Evolutionary conservation across 306 rosid species (phyloP).

Genomic region (Lablab purpureus): DNA sequence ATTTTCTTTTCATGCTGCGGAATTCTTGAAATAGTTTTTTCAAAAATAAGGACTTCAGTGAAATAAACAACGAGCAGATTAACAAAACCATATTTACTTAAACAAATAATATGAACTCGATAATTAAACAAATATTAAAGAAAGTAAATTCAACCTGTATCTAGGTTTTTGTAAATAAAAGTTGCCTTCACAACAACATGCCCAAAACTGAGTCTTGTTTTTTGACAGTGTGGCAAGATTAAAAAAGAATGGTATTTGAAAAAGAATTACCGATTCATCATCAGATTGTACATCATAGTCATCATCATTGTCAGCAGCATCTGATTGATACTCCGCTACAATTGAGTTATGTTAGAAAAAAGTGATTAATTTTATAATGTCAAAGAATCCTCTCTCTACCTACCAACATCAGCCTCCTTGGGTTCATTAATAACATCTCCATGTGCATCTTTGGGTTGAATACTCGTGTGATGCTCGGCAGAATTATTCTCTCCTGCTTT

Average conservation of each 20-base stretch:
- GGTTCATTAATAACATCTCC: slow-evolving; percentile 53
- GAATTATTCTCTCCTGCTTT: slow-evolving; percentile 64
- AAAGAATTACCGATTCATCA: slow-evolving; percentile 64
- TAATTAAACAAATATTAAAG: slow-evolving; percentile 9
- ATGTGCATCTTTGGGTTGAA: slow-evolving; percentile 53
- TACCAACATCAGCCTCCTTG: slow-evolving; percentile 65
- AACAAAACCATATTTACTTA: slow-evolving; percentile 37
- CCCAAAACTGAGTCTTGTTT: slow-evolving; percentile 22
- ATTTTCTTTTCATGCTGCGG: slow-evolving; percentile 26
- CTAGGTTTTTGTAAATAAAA: slow-evolving; percentile 11
- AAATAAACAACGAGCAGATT: slow-evolving; percentile 30
- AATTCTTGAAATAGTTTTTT: neutral
- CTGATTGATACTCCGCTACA: slow-evolving; percentile 56
- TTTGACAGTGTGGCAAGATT: neutral
- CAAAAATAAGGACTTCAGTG: slow-evolving; percentile 17
- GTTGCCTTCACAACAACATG: slow-evolving; percentile 31
- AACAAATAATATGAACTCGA: slow-evolving; percentile 28
- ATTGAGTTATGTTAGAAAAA: slow-evolving; percentile 40
- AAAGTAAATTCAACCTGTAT: slow-evolving; percentile 31
- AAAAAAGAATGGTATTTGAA: slow-evolving; percentile 25
- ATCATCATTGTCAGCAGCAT: slow-evolving; percentile 62
- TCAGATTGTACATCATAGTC: slow-evolving; percentile 68
- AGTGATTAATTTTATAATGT: slow-evolving; percentile 22
- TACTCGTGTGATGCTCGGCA: slow-evolving; percentile 51
- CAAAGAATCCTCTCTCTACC: slow-evolving; percentile 52